Evolutionary conservation across 2,329 filamentous ascomycete genomes (phyloP).

Genomic region (Cordyceps cicadae): DNA sequence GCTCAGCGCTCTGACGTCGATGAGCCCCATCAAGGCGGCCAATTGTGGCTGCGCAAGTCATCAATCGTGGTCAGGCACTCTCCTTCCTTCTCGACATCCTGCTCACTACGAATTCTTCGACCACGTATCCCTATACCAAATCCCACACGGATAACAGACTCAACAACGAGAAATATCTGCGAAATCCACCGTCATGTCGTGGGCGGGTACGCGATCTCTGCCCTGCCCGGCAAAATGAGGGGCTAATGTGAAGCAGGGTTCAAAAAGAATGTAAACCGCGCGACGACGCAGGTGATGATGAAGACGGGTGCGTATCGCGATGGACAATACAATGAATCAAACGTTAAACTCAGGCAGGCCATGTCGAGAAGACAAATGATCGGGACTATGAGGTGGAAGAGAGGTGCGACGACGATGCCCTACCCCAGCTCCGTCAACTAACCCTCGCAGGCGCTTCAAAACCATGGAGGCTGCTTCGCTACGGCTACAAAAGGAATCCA

Average conservation of each 20-base stretch:
- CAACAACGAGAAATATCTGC: not conserved
- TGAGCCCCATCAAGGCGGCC: conserved; percentile 6
- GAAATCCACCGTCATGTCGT: conserved; percentile 48
- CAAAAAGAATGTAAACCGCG: conserved; percentile 94
- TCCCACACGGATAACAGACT: not conserved
- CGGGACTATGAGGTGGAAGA: conserved; percentile 98
- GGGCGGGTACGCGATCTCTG: conserved; percentile 49
- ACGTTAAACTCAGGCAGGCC: conserved; percentile 44
- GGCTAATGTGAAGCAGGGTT: conserved; percentile 32
- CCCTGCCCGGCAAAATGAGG: conserved; percentile 21
- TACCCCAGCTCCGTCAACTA: conserved; percentile 12
- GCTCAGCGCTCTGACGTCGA: conserved; percentile 12
- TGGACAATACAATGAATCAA: too few relatives aligned
- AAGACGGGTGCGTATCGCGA: conserved; percentile 63
- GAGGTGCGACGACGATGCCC: conserved; percentile 42
- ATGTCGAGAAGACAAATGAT: conserved; percentile 98
- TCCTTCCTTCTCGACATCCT: not conserved
- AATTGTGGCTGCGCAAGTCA: conserved; percentile 11
- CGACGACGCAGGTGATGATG: conserved; percentile 99
- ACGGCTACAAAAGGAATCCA: conserved; percentile 92
- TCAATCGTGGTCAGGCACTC: conserved; percentile 7
- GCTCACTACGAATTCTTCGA: not conserved
- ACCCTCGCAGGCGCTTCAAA: conserved; percentile 66
- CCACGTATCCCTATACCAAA: not conserved
- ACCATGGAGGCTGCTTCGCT: conserved; percentile 94